Percentiles rank a stretch among this genome's conserved stretches.
Conservation (phyloP, 2,329 filamentous ascomycete genomes). For the Hysterium pulicare region DNA sequence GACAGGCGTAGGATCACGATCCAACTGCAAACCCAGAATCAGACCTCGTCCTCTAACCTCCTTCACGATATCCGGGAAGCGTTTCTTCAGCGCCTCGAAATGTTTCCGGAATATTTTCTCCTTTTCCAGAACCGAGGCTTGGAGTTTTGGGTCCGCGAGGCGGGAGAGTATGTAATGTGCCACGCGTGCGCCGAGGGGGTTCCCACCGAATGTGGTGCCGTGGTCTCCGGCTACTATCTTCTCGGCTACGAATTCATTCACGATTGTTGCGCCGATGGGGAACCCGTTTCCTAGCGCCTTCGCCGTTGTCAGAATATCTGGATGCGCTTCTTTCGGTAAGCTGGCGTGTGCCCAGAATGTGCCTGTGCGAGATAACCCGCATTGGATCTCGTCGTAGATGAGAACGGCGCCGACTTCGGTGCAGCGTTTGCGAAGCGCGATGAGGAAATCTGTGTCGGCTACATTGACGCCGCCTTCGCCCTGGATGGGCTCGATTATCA, state of each 20-base stretch:
- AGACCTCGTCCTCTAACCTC: slow-evolving; percentile 82
- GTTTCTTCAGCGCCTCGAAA: slow-evolving; percentile 55
- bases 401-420: slow-evolving; percentile 83
- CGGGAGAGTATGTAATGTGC: slow-evolving; percentile 82
- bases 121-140: slow-evolving; percentile 67
- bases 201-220: slow-evolving; percentile 91
- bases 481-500: slow-evolving; percentile 96
- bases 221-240: slow-evolving; percentile 77
- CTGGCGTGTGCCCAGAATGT: slow-evolving; percentile 82
- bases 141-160: slow-evolving; percentile 68
- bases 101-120: slow-evolving; percentile 57
- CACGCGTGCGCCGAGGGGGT: slow-evolving; percentile 78
- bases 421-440: slow-evolving; percentile 79
- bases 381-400: slow-evolving; percentile 97
- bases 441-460: slow-evolving; percentile 77
- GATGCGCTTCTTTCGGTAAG: slow-evolving; percentile 76
- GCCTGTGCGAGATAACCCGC: slow-evolving; percentile 83
- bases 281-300: slow-evolving; percentile 97
- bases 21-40: slow-evolving; percentile 82
- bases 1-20: slow-evolving; percentile 67
- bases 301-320: slow-evolving; percentile 88
- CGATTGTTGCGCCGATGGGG: slow-evolving; percentile 81
- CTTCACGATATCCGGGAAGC: slow-evolving; percentile 67
- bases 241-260: slow-evolving; percentile 64
- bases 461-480: slow-evolving; percentile 91